These are phyloP conservation scores for Casaregolazyma suthepensis DNA, from an alignment of 1,139 yeast species.

Conservation along the genomic window DNA sequence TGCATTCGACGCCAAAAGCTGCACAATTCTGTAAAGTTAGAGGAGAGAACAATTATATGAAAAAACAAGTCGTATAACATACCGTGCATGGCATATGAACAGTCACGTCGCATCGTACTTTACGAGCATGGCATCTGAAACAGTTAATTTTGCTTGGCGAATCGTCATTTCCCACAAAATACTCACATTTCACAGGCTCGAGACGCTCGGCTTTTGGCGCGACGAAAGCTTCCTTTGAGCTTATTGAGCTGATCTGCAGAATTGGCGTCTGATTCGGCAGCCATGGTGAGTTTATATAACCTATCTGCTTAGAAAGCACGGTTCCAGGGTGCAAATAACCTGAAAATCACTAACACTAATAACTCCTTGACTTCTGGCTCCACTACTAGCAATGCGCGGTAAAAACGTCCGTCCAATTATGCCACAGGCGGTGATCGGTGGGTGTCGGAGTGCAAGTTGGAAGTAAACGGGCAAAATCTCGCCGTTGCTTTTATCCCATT, in stretches of 20 bases:
- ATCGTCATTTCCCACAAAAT: not conserved
- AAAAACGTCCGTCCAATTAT: not conserved
- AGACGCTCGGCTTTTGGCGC: conserved; percentile 30
- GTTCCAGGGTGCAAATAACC: not conserved
- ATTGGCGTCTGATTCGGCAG: not conserved
- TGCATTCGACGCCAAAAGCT: conserved; percentile 70
- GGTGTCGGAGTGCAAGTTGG: not conserved
- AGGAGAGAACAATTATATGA: not conserved
- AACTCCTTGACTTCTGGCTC: not conserved
- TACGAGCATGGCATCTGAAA: conserved; percentile 54
- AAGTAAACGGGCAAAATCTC: not conserved
- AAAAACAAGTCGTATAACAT: conserved; percentile 12
- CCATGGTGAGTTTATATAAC: not conserved
- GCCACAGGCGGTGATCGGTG: not conserved
- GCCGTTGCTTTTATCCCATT: not conserved
- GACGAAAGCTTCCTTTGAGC: conserved; percentile 24
- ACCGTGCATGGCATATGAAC: conserved; percentile 67
- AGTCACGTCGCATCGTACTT: conserved; percentile 65
- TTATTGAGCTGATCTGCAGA: conserved; percentile 6
- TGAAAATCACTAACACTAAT: not conserved
- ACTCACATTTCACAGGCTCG: conserved; percentile 34
- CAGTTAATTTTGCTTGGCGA: not conserved
- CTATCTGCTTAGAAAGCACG: not conserved
- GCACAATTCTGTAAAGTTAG: conserved; percentile 44
- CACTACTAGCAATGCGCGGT: not conserved